These are phyloP conservation scores for Globisporangium okanoganense DNA, from an alignment of 352 stramenopile genomes.

Conservation along the genomic window DNA sequence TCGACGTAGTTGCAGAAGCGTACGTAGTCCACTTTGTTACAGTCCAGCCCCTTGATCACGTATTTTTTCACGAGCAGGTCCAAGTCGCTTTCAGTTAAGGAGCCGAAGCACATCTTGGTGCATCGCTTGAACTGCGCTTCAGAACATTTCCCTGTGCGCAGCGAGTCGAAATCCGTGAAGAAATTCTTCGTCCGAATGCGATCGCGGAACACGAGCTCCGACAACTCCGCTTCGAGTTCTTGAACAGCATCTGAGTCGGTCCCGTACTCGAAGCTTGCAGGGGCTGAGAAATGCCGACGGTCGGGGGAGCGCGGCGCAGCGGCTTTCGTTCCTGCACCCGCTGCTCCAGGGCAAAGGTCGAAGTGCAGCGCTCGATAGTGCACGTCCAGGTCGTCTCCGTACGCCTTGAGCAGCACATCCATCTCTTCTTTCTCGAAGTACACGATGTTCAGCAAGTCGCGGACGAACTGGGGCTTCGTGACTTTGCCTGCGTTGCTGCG, in stretches of 20 bases:
- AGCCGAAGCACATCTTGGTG: conserved; percentile 71
- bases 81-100: conserved; percentile 59
- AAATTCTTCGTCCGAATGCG: conserved; percentile 84
- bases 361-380: conserved; percentile 74
- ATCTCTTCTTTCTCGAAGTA: conserved; percentile 49
- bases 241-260: conserved; percentile 1
- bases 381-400: conserved; percentile 69
- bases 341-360: conserved; percentile 53
- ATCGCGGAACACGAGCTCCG: conserved; percentile 55
- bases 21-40: conserved; percentile 72
- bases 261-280: conserved; percentile 15
- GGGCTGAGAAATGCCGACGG: conserved; percentile 41
- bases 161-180: conserved; percentile 78
- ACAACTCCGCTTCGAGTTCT: conserved; percentile 53
- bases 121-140: conserved; percentile 77
- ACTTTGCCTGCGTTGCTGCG: conserved; percentile 81
- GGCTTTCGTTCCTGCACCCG: conserved; percentile 20
- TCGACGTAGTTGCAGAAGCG: conserved; percentile 68
- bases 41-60: conserved; percentile 30
- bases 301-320: conserved; percentile 45
- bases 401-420: conserved; percentile 59
- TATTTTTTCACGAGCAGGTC: conserved; percentile 63
- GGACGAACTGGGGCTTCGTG: conserved; percentile 73
- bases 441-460: conserved; percentile 66
- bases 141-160: conserved; percentile 71